Evolutionary conservation across 2,329 filamentous ascomycete genomes (phyloP).

Genomic region (Leptographium galeiforme): DNA sequence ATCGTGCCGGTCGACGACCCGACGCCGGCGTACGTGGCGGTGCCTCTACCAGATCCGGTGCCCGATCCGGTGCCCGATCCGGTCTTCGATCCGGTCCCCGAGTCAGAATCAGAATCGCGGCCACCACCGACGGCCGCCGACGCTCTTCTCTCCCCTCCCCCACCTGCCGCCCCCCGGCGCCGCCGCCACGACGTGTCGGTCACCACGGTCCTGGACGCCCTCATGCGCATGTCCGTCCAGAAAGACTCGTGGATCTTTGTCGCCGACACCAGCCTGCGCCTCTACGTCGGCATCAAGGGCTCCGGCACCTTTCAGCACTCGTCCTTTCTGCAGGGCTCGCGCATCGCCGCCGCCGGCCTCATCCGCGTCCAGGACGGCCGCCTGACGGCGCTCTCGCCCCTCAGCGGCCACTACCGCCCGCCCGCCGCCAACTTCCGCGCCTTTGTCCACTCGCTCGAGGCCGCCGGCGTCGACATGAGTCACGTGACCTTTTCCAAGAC

Average conservation of each 20-base stretch:
- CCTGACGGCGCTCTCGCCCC: conserved; percentile 56
- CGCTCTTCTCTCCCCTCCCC: too few species aligned
- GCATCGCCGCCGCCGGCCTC: conserved; percentile 70
- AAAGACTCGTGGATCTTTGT: conserved; percentile 94
- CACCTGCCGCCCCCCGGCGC: conserved; percentile 18
- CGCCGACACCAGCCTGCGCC: conserved; percentile 67
- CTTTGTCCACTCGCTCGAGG: conserved; percentile 61
- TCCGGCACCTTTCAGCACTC: conserved; percentile 83
- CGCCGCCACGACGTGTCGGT: conserved; percentile 53
- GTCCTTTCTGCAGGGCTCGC: conserved; percentile 71
- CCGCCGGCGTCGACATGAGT: conserved; percentile 64
- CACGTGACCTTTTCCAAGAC: conserved; percentile 67
- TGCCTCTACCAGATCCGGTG: conserved; percentile 17
- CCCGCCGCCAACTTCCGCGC: conserved; percentile 71
- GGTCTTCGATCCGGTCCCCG: conserved; percentile 14
- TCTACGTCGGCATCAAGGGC: conserved; percentile 85
- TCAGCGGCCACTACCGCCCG: conserved; percentile 73
- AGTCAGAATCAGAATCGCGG: too few species aligned
- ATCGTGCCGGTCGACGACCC: conserved; percentile 50
- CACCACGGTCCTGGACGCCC: conserved; percentile 62
- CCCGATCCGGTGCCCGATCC: conserved; percentile 14
- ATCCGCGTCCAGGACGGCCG: conserved; percentile 77
- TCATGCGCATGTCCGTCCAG: conserved; percentile 65
- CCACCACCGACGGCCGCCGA: too few species aligned
- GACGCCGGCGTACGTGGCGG: conserved; percentile 36